Base-by-base conservation (phyloP, 2,329 filamentous ascomycete species). In the Aureobasidium sp. region DNA sequence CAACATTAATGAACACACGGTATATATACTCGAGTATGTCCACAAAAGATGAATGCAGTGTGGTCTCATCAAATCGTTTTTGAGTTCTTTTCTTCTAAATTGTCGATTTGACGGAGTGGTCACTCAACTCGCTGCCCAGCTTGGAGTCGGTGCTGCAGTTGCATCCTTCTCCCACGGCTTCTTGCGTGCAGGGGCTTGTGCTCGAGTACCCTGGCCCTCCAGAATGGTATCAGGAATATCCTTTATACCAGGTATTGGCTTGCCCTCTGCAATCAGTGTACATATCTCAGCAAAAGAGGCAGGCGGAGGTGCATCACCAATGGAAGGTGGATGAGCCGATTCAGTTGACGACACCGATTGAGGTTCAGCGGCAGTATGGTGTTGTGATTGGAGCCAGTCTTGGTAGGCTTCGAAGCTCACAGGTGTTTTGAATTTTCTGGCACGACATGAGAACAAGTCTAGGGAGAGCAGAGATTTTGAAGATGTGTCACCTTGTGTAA, bases 251-350 rank as follows among this genome's bases (percentile, higher is more conserved):
- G 91, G 91, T 47, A 97, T 88, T 0, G 89, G 87, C 68, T 90
- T 86, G 59, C 91, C 91, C 31, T 85, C 87, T 27, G 90, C 89
- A 60, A 97, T 89, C 61, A 96, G 83, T 69, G 90, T 88, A 61
- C 96, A 87, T 65, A 97, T 91, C 67, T 93, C 86, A 8, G 89
- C 87, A 73, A 97, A 96, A 1, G 86, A 87, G 53, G 86, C 87
- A 3, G 91, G 91, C 69, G 96, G 96, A 0, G 84, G 83, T 41
- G 90, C 88, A 49, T 83, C 79, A 5, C 64, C 64, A 20, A 52
- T 53, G 15, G 57, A n/a, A 39, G 64, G 20, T 11, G 57, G 27
- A 5, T 62, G 48, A 14, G 41, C 36, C 15, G 58, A 12, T 51
- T 64, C 65, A 57, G 60, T 41, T 36, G 62, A 47, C n/a, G 36